These are phyloP conservation scores for Colletotrichum camelliae DNA, from an alignment of 2,329 filamentous ascomycete species.

Conservation along the genomic window DNA sequence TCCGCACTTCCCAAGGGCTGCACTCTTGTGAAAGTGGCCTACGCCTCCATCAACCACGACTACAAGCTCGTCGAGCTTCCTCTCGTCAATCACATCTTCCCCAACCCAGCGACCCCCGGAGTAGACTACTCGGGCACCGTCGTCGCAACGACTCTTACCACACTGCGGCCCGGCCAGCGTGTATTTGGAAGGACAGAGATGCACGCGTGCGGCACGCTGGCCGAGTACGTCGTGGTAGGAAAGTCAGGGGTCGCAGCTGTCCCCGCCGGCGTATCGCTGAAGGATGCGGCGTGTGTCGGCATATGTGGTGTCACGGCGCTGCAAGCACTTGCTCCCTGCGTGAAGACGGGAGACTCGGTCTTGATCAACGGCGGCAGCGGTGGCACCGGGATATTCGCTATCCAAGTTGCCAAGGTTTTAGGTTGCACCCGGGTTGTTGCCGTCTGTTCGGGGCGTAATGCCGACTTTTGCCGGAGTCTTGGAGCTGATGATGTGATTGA, in stretches of 20 bases:
- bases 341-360: slow-evolving; percentile 44
- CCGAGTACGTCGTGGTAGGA: slow-evolving; percentile 43
- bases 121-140: slow-evolving; percentile 58
- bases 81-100: slow-evolving; percentile 35
- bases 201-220: slow-evolving; percentile 42
- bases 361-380: slow-evolving; percentile 50
- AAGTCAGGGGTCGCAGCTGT: slow-evolving; percentile 39
- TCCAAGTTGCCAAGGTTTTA: slow-evolving; percentile 40
- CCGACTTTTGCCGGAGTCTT: slow-evolving; percentile 32
- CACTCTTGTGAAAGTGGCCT: slow-evolving; percentile 47
- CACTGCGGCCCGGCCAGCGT: slow-evolving; percentile 41
- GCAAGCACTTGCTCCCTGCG: slow-evolving; percentile 29
- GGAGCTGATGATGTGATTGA: slow-evolving; percentile 43
- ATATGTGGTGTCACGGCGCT: slow-evolving; percentile 27
- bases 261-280: slow-evolving; percentile 34
- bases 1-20: slow-evolving; percentile 30
- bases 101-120: slow-evolving; percentile 48
- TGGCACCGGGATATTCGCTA: slow-evolving; percentile 38
- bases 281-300: slow-evolving; percentile 27
- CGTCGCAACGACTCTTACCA: slow-evolving; percentile 28
- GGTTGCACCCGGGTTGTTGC: slow-evolving; percentile 35
- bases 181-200: slow-evolving; percentile 45
- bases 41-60: slow-evolving; percentile 53
- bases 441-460: slow-evolving; percentile 37
- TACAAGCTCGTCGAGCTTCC: slow-evolving; percentile 47